A percentile compares a stretch with the other conserved stretches of the same genome.
These are phyloP conservation scores for Mariannaea elegans DNA, from an alignment of 2,329 filamentous ascomycete species.

Conservation along the genomic window DNA sequence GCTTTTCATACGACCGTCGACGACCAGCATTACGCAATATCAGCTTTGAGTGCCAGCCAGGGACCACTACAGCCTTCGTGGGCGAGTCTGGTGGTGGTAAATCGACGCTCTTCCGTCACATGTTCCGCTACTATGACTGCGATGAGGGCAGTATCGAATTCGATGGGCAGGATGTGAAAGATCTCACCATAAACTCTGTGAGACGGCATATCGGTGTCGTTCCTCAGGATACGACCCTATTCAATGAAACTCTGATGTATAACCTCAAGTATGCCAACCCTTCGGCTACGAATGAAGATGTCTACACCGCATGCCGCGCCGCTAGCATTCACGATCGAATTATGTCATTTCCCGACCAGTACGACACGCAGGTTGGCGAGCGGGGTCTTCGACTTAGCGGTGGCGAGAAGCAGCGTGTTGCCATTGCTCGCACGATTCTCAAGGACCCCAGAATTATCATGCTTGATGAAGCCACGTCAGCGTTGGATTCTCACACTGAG, in stretches of 20 bases:
- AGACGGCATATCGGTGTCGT: conserved; percentile 93
- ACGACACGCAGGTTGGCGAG: conserved; percentile 90
- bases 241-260: conserved; percentile 96
- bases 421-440: conserved; percentile 90
- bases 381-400: conserved; percentile 87
- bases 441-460: conserved; percentile 94
- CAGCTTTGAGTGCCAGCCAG: conserved; percentile 84
- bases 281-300: conserved; percentile 79
- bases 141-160: conserved; percentile 82
- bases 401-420: conserved; percentile 92
- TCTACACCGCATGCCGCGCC: conserved; percentile 82
- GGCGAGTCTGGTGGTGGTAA: conserved; percentile 97
- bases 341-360: conserved; percentile 85
- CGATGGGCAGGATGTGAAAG: conserved; percentile 84
- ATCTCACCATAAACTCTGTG: conserved; percentile 92
- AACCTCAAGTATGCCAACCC: conserved; percentile 92
- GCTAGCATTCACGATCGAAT: conserved; percentile 95
- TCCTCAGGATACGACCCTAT: conserved; percentile 93
- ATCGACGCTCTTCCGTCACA: conserved; percentile 92
- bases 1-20: conserved; percentile 88
- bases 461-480: conserved; percentile 91
- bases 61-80: conserved; percentile 94
- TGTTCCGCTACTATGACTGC: conserved; percentile 96
- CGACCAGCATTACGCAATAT: conserved; percentile 86
- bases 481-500: conserved; percentile 90